Evolutionary conservation across 1,139 yeast genomes (phyloP), one percentile per base, ranked within the genome.

Genomic region (Entelexis sorbosivorans): DNA sequence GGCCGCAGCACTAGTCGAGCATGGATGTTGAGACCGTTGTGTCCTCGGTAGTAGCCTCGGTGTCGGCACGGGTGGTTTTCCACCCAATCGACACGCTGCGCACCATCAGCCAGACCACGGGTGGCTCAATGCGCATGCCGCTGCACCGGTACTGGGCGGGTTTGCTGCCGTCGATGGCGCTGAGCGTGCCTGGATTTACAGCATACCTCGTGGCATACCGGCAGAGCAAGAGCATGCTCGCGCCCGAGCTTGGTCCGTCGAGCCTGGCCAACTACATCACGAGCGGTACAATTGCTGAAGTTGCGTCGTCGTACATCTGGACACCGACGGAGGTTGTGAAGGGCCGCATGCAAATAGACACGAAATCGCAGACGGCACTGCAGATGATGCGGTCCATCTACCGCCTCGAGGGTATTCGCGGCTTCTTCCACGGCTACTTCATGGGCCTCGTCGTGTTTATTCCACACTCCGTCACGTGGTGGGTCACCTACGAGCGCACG

Each of bases 271-370:
- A 67, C 55, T 71, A 69, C 54, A 59, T 69, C 9, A 52, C 62
- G 20, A 63, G 70, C 51, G 73, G 74, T 5, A 61, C 69, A 7
- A 63, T 63, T 4, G 71, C 74, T 4, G 74, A 71, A 60, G 35
- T 71, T n/a, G 63, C 69, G 5, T 65, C 70, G 45, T 66, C 71
- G 19, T 58, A 67, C 42, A 60, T 71, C n/a, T 71, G 73, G 73
- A 71, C 74, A 14, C 74, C 74, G 2, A 69, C 71, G 68, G 74
- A 71, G 59, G 73, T 70, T 10, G 58, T 71, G 48, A 71, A 71
- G 58, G 74, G 74, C 40, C 62, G 73, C 17, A 64, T 69, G 65
- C 74, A 71, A 58, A 66, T 71, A 29, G 60, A 63, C 33, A 58
- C 60, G 32, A 53, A 56, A 11, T 44, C 47, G 34, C 48, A 31